Evolutionary conservation across 2,329 filamentous ascomycete genomes (phyloP).

Genomic region (Coniochaeta sp.): DNA sequence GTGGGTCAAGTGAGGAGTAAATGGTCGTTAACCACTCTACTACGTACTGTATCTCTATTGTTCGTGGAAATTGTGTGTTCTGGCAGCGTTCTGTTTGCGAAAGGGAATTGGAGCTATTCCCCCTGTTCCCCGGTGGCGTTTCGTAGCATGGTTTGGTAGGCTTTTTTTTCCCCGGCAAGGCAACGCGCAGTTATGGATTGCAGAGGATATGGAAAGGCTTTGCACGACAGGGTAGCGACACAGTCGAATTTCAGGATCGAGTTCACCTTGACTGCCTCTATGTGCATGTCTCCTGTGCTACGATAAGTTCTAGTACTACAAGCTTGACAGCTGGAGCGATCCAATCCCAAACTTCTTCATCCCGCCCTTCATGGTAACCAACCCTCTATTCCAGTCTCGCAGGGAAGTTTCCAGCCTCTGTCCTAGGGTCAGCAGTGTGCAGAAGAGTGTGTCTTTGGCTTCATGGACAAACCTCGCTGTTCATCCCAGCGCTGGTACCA

Average conservation of each 20-base stretch:
- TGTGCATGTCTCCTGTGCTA: conserved; percentile 15
- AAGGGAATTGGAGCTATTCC: not conserved
- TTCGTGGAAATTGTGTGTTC: not conserved
- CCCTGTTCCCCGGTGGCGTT: not conserved
- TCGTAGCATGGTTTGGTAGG: too few relatives aligned
- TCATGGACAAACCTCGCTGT: conserved; percentile 69
- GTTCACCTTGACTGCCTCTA: conserved; percentile 11
- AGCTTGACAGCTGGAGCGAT: conserved; percentile 6
- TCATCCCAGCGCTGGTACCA: conserved; percentile 97
- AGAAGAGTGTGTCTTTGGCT: too few relatives aligned
- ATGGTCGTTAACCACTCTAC: not conserved
- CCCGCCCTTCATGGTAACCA: not conserved
- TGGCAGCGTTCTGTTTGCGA: conserved; percentile 3
- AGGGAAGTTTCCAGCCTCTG: conserved; percentile 63
- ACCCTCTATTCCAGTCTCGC: conserved; percentile 53
- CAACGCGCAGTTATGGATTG: not conserved
- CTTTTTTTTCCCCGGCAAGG: not conserved
- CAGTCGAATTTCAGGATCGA: not conserved
- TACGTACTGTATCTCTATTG: not conserved
- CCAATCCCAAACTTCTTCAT: conserved; percentile 7
- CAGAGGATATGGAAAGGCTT: not conserved
- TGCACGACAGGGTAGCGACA: not conserved
- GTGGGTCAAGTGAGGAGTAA: conserved; percentile 15
- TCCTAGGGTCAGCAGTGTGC: not conserved
- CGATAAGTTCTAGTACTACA: conserved; percentile 15